Conservation (phyloP, 306 rosid genomes). For the Citrullus mucosospermus region DNA sequence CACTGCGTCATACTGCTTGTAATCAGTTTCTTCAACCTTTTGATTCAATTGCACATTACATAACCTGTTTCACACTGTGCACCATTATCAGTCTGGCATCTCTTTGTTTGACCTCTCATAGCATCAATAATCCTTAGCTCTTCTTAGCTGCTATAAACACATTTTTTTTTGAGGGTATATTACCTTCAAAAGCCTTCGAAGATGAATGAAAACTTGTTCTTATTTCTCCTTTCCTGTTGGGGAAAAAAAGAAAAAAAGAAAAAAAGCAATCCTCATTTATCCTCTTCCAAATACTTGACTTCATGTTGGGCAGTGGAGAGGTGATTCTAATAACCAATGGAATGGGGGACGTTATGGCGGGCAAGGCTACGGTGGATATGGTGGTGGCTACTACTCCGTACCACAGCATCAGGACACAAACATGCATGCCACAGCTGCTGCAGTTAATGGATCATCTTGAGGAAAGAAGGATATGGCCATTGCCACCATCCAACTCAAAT, state of each 20-base stretch:
- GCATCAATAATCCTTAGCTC: not conserved
- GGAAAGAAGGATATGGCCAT: slow-evolving; percentile 2
- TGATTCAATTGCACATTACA: not conserved
- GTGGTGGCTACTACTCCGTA: slow-evolving; percentile 34
- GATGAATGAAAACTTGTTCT: not conserved
- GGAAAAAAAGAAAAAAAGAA: too few relatives aligned
- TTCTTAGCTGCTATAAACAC: not conserved
- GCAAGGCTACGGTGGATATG: slow-evolving; percentile 41
- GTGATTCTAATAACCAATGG: slow-evolving; percentile 49
- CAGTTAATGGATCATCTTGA: slow-evolving; percentile 65
- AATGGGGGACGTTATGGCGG: slow-evolving; percentile 35
- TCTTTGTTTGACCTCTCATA: not conserved
- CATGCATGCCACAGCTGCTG: slow-evolving; percentile 38
- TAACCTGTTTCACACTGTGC: not conserved
- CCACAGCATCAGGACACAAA: slow-evolving; percentile 56
- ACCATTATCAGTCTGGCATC: not conserved
- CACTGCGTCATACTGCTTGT: not conserved
- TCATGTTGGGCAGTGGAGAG: slow-evolving; percentile 55
- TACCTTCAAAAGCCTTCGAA: not conserved
- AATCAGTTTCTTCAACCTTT: not conserved
- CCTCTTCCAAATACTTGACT: not conserved
- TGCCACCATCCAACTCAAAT: not conserved
- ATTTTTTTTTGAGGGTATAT: not conserved
- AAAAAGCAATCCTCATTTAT: not conserved
- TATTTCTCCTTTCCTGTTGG: not conserved